A percentile compares a stretch with the other conserved stretches of the same genome.
Evolutionary conservation across 768 basidiomycete genomes (phyloP).

Genomic region (Pulveroboletus sp.): DNA sequence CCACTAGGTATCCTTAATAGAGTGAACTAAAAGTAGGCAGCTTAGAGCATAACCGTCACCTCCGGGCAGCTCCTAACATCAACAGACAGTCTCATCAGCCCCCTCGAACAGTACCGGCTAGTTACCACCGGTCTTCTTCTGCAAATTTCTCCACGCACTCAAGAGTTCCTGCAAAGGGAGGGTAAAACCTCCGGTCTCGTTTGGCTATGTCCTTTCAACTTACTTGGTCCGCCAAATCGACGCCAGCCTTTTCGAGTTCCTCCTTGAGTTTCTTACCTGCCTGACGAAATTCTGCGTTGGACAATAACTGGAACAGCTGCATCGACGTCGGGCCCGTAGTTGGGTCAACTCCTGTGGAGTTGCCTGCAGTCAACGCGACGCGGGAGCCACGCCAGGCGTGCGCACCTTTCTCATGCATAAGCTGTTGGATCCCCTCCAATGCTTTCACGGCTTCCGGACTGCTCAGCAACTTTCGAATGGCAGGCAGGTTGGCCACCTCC

Average conservation of each 20-base stretch:
- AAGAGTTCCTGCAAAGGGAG: constrained; percentile 41
- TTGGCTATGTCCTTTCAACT: constrained; percentile 9
- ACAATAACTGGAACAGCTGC: constrained; percentile 52
- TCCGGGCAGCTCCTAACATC: neutral
- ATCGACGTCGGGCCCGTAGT: constrained; percentile 44
- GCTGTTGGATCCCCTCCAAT: constrained; percentile 39
- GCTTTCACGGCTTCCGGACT: constrained; percentile 50
- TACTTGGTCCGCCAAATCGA: constrained; percentile 57
- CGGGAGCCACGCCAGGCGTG: neutral
- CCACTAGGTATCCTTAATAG: neutral
- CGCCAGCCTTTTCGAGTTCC: constrained; percentile 54
- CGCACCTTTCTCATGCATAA: constrained; percentile 49
- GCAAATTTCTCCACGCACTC: constrained; percentile 35
- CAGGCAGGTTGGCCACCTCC: constrained; percentile 35
- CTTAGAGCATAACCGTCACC: neutral
- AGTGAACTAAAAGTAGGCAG: neutral
- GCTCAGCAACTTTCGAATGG: constrained; percentile 46
- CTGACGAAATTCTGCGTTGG: constrained; percentile 49
- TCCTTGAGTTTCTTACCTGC: constrained; percentile 43
- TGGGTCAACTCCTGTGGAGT: constrained; percentile 44
- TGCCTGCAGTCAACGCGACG: neutral
- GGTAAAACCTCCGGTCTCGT: neutral
- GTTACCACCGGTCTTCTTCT: constrained; percentile 25
- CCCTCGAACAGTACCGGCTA: constrained; percentile 1
- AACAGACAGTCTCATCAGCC: neutral